Evolutionary conservation across 2,329 filamentous ascomycete genomes (phyloP).

Genomic region (Neofusicoccum ribis): DNA sequence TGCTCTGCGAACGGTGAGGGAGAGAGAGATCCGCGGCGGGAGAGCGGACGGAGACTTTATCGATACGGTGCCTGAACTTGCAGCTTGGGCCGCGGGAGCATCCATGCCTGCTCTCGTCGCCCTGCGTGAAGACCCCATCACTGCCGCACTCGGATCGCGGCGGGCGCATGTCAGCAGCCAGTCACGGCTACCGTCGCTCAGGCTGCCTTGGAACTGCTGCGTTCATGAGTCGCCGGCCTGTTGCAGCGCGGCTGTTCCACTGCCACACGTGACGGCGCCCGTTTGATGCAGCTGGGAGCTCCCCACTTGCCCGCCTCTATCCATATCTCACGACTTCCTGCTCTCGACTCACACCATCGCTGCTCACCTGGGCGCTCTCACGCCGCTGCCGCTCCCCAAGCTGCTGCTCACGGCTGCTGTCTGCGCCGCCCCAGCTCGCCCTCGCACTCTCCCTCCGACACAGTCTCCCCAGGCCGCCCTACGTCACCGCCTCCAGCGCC

Average conservation of each 20-base stretch:
- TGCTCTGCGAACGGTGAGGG: background rate
- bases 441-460: background rate
- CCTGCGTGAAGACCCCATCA: slow-evolving; percentile 16
- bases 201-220: background rate
- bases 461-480: background rate
- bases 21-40: background rate
- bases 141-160: slow-evolving; percentile 1
- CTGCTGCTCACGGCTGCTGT: background rate
- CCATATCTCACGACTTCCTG: slow-evolving; percentile 6
- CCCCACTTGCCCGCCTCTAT: slow-evolving; percentile 8
- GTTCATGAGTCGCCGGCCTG: slow-evolving; percentile 5
- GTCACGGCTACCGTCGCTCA: background rate
- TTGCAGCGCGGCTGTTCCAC: background rate
- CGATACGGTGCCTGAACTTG: slow-evolving; percentile 14
- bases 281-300: slow-evolving; percentile 2
- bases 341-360: background rate
- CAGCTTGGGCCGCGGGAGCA: slow-evolving; percentile 7
- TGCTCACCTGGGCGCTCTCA: background rate
- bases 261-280: slow-evolving; percentile 3
- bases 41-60: slow-evolving; percentile 2
- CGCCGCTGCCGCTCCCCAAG: background rate
- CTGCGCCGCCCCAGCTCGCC: background rate
- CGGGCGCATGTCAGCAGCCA: slow-evolving; percentile 2
- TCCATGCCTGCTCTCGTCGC: slow-evolving; percentile 10
- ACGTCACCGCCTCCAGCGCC: slow-evolving; percentile 14